phyloP scores from a whole-genome alignment of 208 protist genomes.

The Acanthamoeba polyphaga region DNA sequence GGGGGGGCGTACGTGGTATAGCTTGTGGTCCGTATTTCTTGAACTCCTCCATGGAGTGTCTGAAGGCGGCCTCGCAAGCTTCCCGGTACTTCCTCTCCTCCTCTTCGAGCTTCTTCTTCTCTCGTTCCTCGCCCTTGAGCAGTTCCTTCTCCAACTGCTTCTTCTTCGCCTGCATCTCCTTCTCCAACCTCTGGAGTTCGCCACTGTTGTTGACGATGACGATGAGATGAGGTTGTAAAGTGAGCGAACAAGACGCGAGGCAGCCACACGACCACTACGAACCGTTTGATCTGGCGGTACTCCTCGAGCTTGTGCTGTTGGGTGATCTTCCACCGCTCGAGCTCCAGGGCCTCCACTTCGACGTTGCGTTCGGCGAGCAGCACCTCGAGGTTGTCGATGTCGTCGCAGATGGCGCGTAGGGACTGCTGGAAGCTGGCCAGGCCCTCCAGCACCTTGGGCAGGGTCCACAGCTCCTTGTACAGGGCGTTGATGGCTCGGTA shows the following conservation, averaged over 20 bases:
- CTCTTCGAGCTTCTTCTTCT: constrained; percentile 48
- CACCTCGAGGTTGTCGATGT: constrained; percentile 57
- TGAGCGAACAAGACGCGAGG: no score
- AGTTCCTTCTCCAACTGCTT: constrained; percentile 65
- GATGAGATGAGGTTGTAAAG: no score
- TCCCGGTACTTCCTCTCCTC: constrained; percentile 56
- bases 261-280: neutral
- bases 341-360: constrained; percentile 57
- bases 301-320: constrained; percentile 67
- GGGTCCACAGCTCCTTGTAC: constrained; percentile 70
- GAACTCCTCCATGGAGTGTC: constrained; percentile 70
- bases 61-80: constrained; percentile 53
- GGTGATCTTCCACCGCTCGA: constrained; percentile 38
- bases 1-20: neutral
- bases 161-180: constrained; percentile 69
- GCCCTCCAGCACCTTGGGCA: constrained; percentile 61
- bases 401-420: constrained; percentile 25
- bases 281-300: constrained; percentile 60
- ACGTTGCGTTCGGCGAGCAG: constrained; percentile 44
- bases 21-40: constrained; percentile 50
- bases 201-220: neutral
- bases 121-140: constrained; percentile 31
- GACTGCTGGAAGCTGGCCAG: constrained; percentile 52
- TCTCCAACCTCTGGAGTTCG: constrained; percentile 32
- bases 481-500: constrained; percentile 63